Evolutionary conservation across 2,329 filamentous ascomycete species (phyloP).

Genomic region (Furcasterigmium furcatum): DNA sequence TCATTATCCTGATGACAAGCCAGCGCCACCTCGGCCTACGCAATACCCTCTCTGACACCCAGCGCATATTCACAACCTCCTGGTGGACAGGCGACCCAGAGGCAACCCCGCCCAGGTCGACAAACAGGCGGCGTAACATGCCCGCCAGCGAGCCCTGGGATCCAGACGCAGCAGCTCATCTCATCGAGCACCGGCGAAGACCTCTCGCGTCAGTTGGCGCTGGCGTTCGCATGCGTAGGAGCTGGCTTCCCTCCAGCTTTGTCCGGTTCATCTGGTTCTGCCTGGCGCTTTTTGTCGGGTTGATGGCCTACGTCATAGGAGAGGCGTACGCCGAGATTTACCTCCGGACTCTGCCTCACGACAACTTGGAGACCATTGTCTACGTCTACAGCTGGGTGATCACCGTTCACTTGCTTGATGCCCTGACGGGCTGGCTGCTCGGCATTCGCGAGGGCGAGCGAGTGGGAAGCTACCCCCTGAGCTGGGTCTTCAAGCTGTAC

Average conservation of each 20-base stretch:
- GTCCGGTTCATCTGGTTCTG: conserved; percentile 70
- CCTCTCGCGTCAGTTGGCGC: neutral
- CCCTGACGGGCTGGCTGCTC: conserved; percentile 63
- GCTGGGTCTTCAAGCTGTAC: conserved; percentile 68
- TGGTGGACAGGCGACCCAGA: conserved; percentile 62
- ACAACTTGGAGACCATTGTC: conserved; percentile 62
- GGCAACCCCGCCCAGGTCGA: conserved; percentile 38
- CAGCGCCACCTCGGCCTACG: conserved; percentile 61
- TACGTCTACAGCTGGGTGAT: conserved; percentile 70
- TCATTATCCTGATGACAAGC: conserved; percentile 59
- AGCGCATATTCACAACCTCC: conserved; percentile 62
- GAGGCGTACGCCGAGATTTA: conserved; percentile 70
- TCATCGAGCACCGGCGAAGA: conserved; percentile 12
- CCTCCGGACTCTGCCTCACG: conserved; percentile 62
- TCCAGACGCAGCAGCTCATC: conserved; percentile 22
- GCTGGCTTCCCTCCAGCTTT: conserved; percentile 64
- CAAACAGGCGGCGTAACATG: conserved; percentile 31
- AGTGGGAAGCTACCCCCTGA: conserved; percentile 67
- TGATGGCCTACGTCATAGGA: conserved; percentile 65
- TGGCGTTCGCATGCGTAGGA: conserved; percentile 40
- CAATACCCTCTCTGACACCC: conserved; percentile 61
- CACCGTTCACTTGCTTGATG: conserved; percentile 63
- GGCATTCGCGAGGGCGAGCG: conserved; percentile 63
- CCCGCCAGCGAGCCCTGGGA: conserved; percentile 30
- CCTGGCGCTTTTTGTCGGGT: conserved; percentile 56